Conservation (phyloP, 2,329 filamentous ascomycete species). For the Nakataea oryzae region DNA sequence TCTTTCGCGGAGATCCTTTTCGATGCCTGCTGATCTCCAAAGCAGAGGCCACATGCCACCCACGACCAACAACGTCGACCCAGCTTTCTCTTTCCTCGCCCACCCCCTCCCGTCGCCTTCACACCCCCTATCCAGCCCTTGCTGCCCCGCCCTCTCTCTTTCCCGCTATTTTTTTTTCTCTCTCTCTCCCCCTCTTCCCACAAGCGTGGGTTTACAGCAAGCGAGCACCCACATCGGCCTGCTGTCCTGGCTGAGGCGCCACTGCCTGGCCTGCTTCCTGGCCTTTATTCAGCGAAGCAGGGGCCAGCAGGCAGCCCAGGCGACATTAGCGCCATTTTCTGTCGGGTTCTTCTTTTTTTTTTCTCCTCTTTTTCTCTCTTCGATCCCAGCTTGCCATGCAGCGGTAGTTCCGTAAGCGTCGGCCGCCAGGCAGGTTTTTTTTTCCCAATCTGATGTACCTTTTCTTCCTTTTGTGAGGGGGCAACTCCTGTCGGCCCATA, state of each 20-base stretch:
- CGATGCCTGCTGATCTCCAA: background rate
- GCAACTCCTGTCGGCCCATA: background rate
- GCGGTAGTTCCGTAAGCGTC: background rate
- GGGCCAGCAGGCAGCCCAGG: background rate
- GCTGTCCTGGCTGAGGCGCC: background rate
- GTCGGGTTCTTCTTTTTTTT: background rate
- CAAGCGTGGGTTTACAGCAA: background rate
- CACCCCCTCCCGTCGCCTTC: background rate
- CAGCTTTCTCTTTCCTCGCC: background rate
- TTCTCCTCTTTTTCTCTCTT: background rate
- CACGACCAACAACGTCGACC: background rate
- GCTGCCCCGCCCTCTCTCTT: background rate
- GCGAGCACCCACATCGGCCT: background rate
- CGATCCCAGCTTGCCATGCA: background rate
- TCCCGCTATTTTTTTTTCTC: background rate
- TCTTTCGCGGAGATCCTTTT: background rate
- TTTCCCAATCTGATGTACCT: background rate
- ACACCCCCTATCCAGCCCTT: background rate
- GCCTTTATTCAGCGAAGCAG: background rate
- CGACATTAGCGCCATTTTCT: background rate
- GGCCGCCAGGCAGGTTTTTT: background rate
- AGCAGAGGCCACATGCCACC: background rate
- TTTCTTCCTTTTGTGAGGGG: background rate
- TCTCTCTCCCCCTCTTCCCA: background rate
- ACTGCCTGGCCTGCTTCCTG: background rate